phyloP scores from a whole-genome alignment of 1,284 basidiomycete species.

The Cystobasidium pallidum region DNA sequence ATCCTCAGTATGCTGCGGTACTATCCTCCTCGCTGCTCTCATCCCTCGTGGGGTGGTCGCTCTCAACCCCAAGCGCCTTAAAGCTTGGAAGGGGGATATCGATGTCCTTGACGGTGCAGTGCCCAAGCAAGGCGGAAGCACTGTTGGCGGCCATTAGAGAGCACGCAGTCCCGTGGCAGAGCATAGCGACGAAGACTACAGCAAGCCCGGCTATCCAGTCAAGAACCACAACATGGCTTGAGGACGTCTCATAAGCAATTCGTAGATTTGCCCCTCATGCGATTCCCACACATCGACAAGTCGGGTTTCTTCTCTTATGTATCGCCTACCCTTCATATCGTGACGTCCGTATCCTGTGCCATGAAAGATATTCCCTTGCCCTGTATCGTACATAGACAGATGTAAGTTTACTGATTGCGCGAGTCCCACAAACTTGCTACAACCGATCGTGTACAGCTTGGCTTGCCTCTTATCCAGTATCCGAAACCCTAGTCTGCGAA shows the following conservation, averaged over 20 bases:
- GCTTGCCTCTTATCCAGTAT: too few relatives aligned
- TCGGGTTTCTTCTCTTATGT: not conserved
- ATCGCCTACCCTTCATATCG: too few relatives aligned
- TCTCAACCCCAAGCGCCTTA: slow-evolving; percentile 56
- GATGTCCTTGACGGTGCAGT: slow-evolving; percentile 49
- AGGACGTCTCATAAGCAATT: not conserved
- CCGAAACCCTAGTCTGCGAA: too few relatives aligned
- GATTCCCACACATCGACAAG: not conserved
- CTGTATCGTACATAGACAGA: too few relatives aligned
- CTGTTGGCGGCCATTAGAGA: not conserved
- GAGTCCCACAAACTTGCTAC: not conserved
- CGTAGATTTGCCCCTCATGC: not conserved
- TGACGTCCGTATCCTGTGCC: too few relatives aligned
- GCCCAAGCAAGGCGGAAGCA: slow-evolving; percentile 35
- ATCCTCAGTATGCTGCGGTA: slow-evolving; percentile 55
- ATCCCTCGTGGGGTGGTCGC: slow-evolving; percentile 56
- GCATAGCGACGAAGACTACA: slow-evolving; percentile 11
- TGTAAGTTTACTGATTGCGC: too few relatives aligned
- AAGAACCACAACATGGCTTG: slow-evolving; percentile 15
- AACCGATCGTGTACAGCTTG: not conserved
- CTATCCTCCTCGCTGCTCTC: slow-evolving; percentile 56
- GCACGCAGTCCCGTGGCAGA: not conserved
- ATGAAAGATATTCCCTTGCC: too few relatives aligned
- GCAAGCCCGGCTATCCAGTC: slow-evolving; percentile 16
- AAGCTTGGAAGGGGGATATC: slow-evolving; percentile 44